Base-by-base conservation (phyloP, 495 filamentous ascomycete genomes). In the Pseudomonodictys pantanalensis region DNA sequence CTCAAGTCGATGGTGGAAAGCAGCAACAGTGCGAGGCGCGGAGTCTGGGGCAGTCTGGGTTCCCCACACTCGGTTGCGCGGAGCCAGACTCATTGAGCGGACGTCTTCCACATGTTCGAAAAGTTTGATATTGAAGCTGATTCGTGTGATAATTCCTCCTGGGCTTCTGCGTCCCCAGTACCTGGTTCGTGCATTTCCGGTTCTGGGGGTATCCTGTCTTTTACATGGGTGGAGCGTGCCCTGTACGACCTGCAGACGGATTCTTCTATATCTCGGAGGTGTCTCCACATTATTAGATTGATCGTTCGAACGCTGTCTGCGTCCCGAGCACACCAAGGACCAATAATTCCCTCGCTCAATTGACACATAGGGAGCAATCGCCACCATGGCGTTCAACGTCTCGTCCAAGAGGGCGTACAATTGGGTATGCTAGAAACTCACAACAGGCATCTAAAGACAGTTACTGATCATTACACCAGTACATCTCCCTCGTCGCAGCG, bases 401-500 rank as follows among this genome's bases (percentile, higher is more conserved):
- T 33, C 47, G 22, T n/a, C 18, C 18, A 60, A 53, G 42, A 45
- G 48, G 35, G 58, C 26, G 47, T 64, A 64, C 54, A 57, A 53
- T 56, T 58, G 59, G 52, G 15, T 61, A 47, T 35, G 35, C 25
- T 17, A 35, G 24, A 30, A 7, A 17, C 1, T 39, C 26, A 7
- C 20, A 20, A 5, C 20, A 20, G 15, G n/a, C 11, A 15, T 42
- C 8, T 3, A 3, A 18, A 6, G 38, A 5, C 15, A 41, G 12
- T 15, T 12, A 64, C 30, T 17, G 17, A 18, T n/a, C 10, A 56
- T 2, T 28, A 12, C 15, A 17, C 51, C 84, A 82, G 83, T 85
- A 83, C 71, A 78, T 82, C 48, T 83, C 83, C 43, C 70, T 81
- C 25, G 79, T 85, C 47, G 82, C 82, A 29, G 82, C 83, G 64